A percentile compares a stretch with the other conserved stretches of the same genome.
phyloP scores from a whole-genome alignment of 129 eudicot species.

The Centella asiatica region DNA sequence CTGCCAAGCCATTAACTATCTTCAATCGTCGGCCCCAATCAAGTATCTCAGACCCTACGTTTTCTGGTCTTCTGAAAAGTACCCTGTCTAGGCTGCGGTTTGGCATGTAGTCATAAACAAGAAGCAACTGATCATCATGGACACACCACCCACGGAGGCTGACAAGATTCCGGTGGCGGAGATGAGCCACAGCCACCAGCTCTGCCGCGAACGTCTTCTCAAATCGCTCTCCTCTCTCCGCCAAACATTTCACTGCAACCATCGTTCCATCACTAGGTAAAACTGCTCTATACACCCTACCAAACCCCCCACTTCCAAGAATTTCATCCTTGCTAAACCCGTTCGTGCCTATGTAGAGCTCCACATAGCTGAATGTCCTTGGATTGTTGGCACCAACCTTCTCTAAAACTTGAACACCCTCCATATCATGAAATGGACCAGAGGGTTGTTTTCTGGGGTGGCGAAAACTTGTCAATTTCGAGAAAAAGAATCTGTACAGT shows the following conservation, averaged over 20 bases:
- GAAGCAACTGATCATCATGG: slow-evolving; percentile 57
- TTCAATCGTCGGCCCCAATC: slow-evolving; percentile 47
- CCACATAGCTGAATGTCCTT: slow-evolving; percentile 66
- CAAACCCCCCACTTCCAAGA: slow-evolving; percentile 90
- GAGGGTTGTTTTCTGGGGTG: slow-evolving; percentile 21
- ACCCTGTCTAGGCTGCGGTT: slow-evolving; percentile 79
- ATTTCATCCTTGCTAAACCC: slow-evolving; percentile 58
- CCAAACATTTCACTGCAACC: slow-evolving; percentile 83
- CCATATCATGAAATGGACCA: slow-evolving; percentile 44
- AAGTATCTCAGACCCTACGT: slow-evolving; percentile 18
- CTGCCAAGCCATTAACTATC: slow-evolving; percentile 56
- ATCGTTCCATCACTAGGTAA: slow-evolving; percentile 74
- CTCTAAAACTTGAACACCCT: slow-evolving; percentile 48
- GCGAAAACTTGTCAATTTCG: slow-evolving; percentile 10
- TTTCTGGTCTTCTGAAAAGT: slow-evolving; percentile 36
- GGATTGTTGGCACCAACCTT: slow-evolving; percentile 49
- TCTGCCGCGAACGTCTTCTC: slow-evolving; percentile 92
- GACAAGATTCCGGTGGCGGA: slow-evolving; percentile 91
- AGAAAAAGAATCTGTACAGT: slow-evolving; percentile 25
- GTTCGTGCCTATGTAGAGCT: slow-evolving; percentile 72
- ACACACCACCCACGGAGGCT: slow-evolving; percentile 92
- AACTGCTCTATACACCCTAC: slow-evolving; percentile 64
- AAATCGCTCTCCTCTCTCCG: slow-evolving; percentile 59
- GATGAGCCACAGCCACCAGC: slow-evolving; percentile 84
- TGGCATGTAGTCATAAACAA: slow-evolving; percentile 93